Conservation (phyloP, 1,139 yeast genomes). For the Zygosaccharomyces sapae region DNA sequence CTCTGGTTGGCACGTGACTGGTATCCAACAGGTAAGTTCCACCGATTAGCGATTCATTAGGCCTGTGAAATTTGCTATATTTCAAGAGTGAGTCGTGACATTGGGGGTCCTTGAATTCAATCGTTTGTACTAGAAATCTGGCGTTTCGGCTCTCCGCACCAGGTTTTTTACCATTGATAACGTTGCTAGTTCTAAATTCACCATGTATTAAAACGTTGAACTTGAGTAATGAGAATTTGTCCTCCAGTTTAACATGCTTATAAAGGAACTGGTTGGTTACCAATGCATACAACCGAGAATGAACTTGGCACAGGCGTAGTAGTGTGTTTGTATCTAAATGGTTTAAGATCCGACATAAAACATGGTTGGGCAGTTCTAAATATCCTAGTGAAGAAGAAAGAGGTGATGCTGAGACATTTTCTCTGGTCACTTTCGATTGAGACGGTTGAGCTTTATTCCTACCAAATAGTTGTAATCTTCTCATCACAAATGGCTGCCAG, state of each 20-base stretch:
- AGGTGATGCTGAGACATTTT: neutral
- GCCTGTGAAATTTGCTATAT: slow-evolving; percentile 29
- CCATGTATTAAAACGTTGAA: slow-evolving; percentile 33
- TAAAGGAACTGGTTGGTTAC: slow-evolving; percentile 29
- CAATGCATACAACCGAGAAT: slow-evolving; percentile 24
- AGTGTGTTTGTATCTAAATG: slow-evolving; percentile 24
- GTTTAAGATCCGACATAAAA: slow-evolving; percentile 23
- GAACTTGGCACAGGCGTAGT: slow-evolving; percentile 24
- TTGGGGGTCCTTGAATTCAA: slow-evolving; percentile 33
- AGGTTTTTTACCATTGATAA: slow-evolving; percentile 7
- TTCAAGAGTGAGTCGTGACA: slow-evolving; percentile 35
- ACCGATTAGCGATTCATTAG: slow-evolving; percentile 22
- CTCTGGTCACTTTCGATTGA: neutral
- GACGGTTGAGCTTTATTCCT: slow-evolving; percentile 1
- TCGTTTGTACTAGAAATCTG: slow-evolving; percentile 28
- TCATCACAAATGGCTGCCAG: slow-evolving; percentile 15
- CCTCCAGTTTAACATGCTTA: slow-evolving; percentile 23
- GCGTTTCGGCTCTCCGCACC: slow-evolving; percentile 21
- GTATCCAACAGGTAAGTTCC: slow-evolving; percentile 26
- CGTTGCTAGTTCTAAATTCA: slow-evolving; percentile 26
- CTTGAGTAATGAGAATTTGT: slow-evolving; percentile 28
- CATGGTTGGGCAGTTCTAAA: slow-evolving; percentile 19
- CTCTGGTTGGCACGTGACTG: neutral
- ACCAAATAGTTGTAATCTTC: slow-evolving; percentile 30
- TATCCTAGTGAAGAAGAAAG: slow-evolving; percentile 4